phyloP scores from a whole-genome alignment of 441 rosid species.

The Lagerstroemia fauriei region DNA sequence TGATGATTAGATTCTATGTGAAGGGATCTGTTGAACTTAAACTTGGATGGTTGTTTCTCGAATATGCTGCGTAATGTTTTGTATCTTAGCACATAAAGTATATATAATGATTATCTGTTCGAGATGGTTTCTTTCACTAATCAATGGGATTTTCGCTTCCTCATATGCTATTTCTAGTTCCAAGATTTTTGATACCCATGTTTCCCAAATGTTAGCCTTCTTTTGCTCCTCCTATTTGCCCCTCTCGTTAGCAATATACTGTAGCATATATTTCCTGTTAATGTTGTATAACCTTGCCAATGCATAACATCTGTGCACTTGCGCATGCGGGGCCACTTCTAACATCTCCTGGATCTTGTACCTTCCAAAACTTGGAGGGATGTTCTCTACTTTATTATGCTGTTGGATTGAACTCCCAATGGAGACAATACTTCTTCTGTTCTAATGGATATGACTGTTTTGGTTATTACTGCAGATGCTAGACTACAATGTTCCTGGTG shows the following conservation, averaged over 20 bases:
- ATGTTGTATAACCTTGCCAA: background rate
- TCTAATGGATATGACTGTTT: background rate
- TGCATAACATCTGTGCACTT: background rate
- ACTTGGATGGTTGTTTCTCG: background rate
- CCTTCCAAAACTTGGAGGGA: background rate
- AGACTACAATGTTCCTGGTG: slow-evolving; percentile 88
- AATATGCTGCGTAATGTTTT: background rate
- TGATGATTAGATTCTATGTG: background rate
- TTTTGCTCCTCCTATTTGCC: background rate
- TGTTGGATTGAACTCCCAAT: background rate
- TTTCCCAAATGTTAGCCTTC: background rate
- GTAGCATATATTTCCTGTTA: background rate
- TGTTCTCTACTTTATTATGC: background rate
- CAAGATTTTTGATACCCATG: background rate
- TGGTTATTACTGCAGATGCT: slow-evolving; percentile 58
- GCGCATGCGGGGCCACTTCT: background rate
- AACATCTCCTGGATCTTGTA: background rate
- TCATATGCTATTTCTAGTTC: background rate
- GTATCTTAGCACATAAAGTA: background rate
- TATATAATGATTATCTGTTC: background rate
- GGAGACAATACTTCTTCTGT: background rate
- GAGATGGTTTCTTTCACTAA: background rate
- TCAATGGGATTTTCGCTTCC: background rate
- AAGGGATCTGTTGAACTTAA: background rate
- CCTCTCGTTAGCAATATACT: background rate